Base-by-base conservation (phyloP, 805 yeast species). In the Lipomyces oligophaga region DNA sequence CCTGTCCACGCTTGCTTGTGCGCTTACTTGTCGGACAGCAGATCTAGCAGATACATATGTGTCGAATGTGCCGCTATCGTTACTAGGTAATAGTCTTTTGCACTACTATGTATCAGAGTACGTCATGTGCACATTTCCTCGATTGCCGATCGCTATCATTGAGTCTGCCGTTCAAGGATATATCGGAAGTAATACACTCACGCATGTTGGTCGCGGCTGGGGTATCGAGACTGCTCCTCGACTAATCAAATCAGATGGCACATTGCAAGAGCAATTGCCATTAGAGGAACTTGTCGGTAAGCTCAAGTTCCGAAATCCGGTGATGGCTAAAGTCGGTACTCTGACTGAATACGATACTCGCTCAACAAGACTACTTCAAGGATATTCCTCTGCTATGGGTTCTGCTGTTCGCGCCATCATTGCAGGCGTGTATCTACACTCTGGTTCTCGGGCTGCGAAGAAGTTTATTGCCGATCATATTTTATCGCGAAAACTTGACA, bases 181-280 rank as follows among this genome's bases (percentile, higher is more conserved):
- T 62, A 75, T 84, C 61, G 85, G 90, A 3, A 76, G 78, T 28
- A 75, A 72, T 13, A 75, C 87, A 0, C 71, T 93, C 47, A 70
- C 78, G 30, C 76, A 75, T 40, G 70, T 88, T 21, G 96, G 88
- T 28, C 75, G 73, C 59, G 49, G 63, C 18, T 93, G 97, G 97
- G 98, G 98, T 68, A 80, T 93, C 39, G 89, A 87, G 66, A 97
- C 68, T 5, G 69, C 79, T 4, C 68, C 85, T 18, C 73, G 80
- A 19, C 25, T 42, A 16, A 22, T 20, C 33, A 31, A 28, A n/a
- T 87, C 56, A 73, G 81, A 26, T 77, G 82, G 44, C 94, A 83
- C 84, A 15, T 78, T 77, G 52, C 74, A 77, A 49, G 73, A 81
- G 62, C 75, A 78, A 46, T 76, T 79, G 59, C n/a, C n/a, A n/a